These are phyloP conservation scores for Helotiales sp. DNA, from an alignment of 2,329 filamentous ascomycete genomes.

Conservation along the genomic window DNA sequence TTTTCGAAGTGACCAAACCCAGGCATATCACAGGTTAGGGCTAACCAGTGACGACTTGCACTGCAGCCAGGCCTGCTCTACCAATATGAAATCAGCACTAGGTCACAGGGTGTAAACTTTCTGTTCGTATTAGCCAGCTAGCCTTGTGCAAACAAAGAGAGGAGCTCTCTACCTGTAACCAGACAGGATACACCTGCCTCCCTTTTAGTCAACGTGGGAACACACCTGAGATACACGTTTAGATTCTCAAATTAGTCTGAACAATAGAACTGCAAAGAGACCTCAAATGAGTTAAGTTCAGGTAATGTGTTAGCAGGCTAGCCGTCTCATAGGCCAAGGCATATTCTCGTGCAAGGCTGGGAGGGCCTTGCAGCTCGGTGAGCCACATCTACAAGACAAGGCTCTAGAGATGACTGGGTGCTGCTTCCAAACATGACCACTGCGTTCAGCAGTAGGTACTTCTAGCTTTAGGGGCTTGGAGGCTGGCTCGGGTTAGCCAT, in stretches of 20 bases:
- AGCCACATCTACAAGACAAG: not conserved
- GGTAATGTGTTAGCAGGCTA: not conserved
- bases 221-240: not conserved
- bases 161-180: not conserved
- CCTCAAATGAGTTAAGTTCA: not conserved
- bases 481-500: not conserved
- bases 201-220: not conserved
- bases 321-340: not conserved
- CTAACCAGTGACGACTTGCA: not conserved
- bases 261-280: not conserved
- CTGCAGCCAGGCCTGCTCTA: not conserved
- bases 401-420: not conserved
- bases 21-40: not conserved
- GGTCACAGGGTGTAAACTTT: not conserved
- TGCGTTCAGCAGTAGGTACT: too few species aligned
- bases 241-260: too few species aligned
- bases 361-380: not conserved
- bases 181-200: not conserved
- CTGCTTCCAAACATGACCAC: too few species aligned
- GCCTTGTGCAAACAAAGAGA: not conserved
- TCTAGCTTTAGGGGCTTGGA: too few species aligned
- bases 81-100: not conserved
- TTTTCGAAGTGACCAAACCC: not conserved
- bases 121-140: not conserved
- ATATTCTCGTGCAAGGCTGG: not conserved